These are phyloP conservation scores for Pseudocercospora macadamiae DNA, from an alignment of 2,329 filamentous ascomycete genomes.

Conservation along the genomic window DNA sequence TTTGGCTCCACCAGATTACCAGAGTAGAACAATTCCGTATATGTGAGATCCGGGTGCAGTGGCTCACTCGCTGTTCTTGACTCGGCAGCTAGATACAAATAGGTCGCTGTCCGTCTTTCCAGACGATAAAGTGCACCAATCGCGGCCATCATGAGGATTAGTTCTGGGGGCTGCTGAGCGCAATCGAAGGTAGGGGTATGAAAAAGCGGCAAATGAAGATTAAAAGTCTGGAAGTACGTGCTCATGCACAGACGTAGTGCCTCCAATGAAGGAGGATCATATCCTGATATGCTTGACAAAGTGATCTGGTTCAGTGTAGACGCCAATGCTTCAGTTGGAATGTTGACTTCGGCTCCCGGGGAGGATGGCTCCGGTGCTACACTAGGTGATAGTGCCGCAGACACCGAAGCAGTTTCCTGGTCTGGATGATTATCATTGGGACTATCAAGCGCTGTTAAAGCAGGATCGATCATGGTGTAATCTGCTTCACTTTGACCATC, in stretches of 20 bases:
- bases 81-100: slow-evolving; percentile 6
- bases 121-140: slow-evolving; percentile 4
- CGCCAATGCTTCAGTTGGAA: not conserved
- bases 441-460: not conserved
- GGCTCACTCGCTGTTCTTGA: not conserved
- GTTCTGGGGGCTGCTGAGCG: not conserved
- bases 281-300: not conserved
- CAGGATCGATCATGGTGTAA: not conserved
- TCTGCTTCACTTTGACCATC: not conserved
- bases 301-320: not conserved
- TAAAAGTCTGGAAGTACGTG: slow-evolving; percentile 6
- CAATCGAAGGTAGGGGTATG: not conserved
- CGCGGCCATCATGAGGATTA: slow-evolving; percentile 1
- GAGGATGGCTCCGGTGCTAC: not conserved
- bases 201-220: slow-evolving; percentile 9
- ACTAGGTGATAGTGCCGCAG: not conserved
- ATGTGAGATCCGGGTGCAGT: not conserved
- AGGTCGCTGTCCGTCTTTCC: slow-evolving; percentile 2
- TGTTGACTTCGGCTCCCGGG: not conserved
- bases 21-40: slow-evolving; percentile 9
- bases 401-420: not conserved
- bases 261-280: not conserved
- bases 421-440: not conserved
- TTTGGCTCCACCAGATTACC: not conserved
- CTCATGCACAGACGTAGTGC: not conserved